Percentiles rank a stretch among this genome's conserved stretches.
Evolutionary conservation across 1,284 basidiomycete species (phyloP).

Genomic region (Pterula multifida): DNA sequence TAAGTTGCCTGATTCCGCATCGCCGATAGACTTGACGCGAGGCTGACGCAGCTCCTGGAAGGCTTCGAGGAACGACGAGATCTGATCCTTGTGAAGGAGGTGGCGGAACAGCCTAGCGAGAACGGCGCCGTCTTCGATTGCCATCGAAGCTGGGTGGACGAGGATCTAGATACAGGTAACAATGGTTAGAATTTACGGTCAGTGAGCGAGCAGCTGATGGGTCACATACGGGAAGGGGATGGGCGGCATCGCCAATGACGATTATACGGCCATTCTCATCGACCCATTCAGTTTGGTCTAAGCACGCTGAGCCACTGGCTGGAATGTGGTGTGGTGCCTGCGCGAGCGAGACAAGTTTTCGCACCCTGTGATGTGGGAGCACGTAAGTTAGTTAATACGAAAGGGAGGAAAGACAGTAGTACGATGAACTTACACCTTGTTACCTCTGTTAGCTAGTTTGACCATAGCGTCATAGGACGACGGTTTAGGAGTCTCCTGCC

Average conservation of each 20-base stretch:
- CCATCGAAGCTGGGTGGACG: slow-evolving; percentile 37
- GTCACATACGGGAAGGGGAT: slow-evolving; percentile 40
- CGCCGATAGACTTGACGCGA: slow-evolving; percentile 24
- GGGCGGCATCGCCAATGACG: slow-evolving; percentile 39
- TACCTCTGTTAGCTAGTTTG: background rate
- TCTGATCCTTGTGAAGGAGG: slow-evolving; percentile 35
- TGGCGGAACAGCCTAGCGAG: slow-evolving; percentile 47
- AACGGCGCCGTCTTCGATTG: slow-evolving; percentile 44
- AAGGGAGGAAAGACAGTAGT: background rate
- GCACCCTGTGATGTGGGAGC: slow-evolving; percentile 22
- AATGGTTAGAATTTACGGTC: too few relatives aligned
- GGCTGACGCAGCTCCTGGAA: slow-evolving; percentile 37
- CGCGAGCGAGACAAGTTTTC: slow-evolving; percentile 27
- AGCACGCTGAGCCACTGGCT: slow-evolving; percentile 21
- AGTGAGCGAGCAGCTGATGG: background rate
- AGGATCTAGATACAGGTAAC: background rate
- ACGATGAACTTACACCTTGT: slow-evolving; percentile 21
- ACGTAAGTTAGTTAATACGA: background rate
- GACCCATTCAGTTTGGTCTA: slow-evolving; percentile 39
- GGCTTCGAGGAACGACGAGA: slow-evolving; percentile 35
- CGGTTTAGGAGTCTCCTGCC: background rate
- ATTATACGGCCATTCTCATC: slow-evolving; percentile 30
- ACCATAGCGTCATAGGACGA: background rate
- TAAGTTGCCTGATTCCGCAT: slow-evolving; percentile 25
- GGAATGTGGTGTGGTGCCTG: slow-evolving; percentile 21